Conservation (phyloP, 495 filamentous ascomycete species). For the Daldinia bambusicola region DNA sequence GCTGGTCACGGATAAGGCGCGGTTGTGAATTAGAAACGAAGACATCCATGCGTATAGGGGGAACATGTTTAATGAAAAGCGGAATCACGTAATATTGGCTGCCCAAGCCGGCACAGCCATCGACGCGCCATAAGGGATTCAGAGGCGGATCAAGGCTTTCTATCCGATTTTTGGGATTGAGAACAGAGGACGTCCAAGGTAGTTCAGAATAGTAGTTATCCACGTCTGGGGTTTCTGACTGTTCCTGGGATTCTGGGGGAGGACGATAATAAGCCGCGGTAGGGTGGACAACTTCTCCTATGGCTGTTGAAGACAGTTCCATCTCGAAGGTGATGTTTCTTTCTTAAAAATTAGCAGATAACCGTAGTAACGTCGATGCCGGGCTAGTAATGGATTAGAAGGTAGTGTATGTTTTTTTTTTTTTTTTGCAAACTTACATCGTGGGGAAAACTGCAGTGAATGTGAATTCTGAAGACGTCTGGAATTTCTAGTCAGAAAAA, state of each 20-base stretch:
- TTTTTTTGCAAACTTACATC: background rate
- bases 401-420: background rate
- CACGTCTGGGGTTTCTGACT: background rate
- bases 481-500: background rate
- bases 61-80: conserved; percentile 51
- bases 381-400: conserved; percentile 6
- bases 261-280: conserved; percentile 56
- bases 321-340: conserved; percentile 42
- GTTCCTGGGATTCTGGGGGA: conserved; percentile 18
- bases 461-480: conserved; percentile 7
- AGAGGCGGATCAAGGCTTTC: conserved; percentile 57
- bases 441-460: conserved; percentile 1
- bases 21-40: conserved; percentile 58
- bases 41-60: conserved; percentile 61
- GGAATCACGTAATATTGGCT: conserved; percentile 60
- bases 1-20: conserved; percentile 52
- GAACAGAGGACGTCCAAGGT: conserved; percentile 53
- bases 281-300: conserved; percentile 60
- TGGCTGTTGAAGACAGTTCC: conserved; percentile 55
- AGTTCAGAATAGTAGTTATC: conserved; percentile 9
- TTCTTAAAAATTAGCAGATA: conserved; percentile 8
- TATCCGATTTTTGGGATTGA: conserved; percentile 63
- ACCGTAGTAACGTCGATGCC: conserved; percentile 8
- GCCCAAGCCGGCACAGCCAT: conserved; percentile 61
- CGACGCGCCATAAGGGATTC: conserved; percentile 57